Evolutionary conservation across 2,329 filamentous ascomycete species (phyloP).

Genomic region (Alternaria metachromatica): DNA sequence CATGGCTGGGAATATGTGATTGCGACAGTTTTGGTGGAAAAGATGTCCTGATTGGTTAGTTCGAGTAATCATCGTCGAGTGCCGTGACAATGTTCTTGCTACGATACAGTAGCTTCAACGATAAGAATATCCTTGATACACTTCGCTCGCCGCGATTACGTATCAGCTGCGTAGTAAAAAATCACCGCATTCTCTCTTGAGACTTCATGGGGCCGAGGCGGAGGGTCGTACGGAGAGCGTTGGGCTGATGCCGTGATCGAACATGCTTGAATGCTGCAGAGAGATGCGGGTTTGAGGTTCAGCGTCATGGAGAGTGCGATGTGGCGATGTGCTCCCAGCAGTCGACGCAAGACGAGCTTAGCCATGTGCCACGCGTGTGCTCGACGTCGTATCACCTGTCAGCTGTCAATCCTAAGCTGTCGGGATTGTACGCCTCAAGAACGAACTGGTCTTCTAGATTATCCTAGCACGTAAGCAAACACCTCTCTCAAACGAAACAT

Average conservation of each 20-base stretch:
- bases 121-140: not conserved
- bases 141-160: not conserved
- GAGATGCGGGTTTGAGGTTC: not conserved
- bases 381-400: not conserved
- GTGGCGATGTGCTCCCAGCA: not conserved
- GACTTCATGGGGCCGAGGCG: not conserved
- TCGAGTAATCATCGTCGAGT: not conserved
- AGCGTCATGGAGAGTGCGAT: not conserved
- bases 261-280: not conserved
- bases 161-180: not conserved
- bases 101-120: not conserved
- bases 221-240: not conserved
- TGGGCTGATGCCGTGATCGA: not conserved
- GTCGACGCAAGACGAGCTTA: not conserved
- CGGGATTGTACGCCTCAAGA: not conserved
- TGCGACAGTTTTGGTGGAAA: not conserved
- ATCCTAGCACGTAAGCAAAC: slow-evolving; percentile 10
- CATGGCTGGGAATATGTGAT: not conserved
- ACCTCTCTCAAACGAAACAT: not conserved
- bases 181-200: not conserved
- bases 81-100: not conserved
- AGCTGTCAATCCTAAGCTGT: not conserved
- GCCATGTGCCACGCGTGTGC: not conserved
- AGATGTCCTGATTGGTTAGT: not conserved
- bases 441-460: not conserved